Base-by-base conservation (phyloP, 495 filamentous ascomycete species). In the Podospora pseudopauciseta region DNA sequence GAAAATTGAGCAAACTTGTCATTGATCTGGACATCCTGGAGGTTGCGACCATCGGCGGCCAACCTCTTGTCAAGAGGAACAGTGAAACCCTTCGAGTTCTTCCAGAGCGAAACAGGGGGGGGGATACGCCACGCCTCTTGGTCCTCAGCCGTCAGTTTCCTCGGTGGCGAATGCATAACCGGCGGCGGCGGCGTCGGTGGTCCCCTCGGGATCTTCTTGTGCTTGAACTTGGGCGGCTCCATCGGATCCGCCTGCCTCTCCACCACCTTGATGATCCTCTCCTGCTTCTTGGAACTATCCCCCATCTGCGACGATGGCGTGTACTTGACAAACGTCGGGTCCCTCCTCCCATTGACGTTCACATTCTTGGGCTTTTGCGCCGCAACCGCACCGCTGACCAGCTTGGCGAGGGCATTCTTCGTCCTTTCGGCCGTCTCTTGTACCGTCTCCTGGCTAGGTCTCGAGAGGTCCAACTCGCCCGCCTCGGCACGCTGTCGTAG, bases 81-180 rank as follows among this genome's bases (percentile, higher is more conserved):
- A 0, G 95, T 99, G 73, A 97, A 99, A 74, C 95, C 95, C 80
- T 97, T 97, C 0, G 94, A 92, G 74, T 99, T 99, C 86, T 99
- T 99, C 95, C 95, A 99, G 77, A 97, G 97, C 18, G 92, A 96
- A 2, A 99, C 90, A 0, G 96, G 90, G 0, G 95, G 94, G 0
- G 95, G 76, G 34, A 99, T 96, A 68, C 89, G 92, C 95, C 95
- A 99, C 16, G 90, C 91, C 78, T 97, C 95, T 80, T 98, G 96
- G 72, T 99, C 95, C 76, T 94, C 94, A 13, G 95, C 95, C 0
- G 96, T 98, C 27, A 99, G 85, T 77, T 98, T 98, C 68, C 95
- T 83, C 2, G 95, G 94, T 20, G 95, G 95, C 4, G 92, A 97
- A 73, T 97, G 96, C 88, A 99, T 92, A 56, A 99, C 86, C 4